Evolutionary conservation across 2,329 filamentous ascomycete species (phyloP).

Genomic region (Ophiosphaerella korrae): DNA sequence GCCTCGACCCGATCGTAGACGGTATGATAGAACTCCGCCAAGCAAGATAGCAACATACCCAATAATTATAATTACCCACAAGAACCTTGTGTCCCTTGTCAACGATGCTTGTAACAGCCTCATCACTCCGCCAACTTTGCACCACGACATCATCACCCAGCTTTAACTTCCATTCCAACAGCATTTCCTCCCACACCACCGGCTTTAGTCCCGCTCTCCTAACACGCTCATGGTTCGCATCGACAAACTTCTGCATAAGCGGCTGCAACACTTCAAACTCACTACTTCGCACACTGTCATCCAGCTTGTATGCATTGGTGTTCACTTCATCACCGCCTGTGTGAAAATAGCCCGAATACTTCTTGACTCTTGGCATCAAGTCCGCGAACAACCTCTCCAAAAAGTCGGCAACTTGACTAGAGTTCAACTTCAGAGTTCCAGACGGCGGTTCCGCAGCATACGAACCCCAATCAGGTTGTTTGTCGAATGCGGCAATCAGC

Average conservation of each 20-base stretch:
- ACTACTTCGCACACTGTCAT: conserved; percentile 71
- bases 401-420: conserved; percentile 70
- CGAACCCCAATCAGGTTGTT: conserved; percentile 58
- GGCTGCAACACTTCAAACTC: conserved; percentile 69
- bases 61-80: conserved; percentile 76
- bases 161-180: conserved; percentile 76
- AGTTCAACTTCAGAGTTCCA: conserved; percentile 76
- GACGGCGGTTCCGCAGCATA: conserved; percentile 62
- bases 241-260: conserved; percentile 77
- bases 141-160: conserved; percentile 74
- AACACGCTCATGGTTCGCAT: conserved; percentile 70
- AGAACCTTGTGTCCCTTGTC: conserved; percentile 71
- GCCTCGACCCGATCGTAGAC: background rate
- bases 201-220: conserved; percentile 69
- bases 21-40: too few species aligned
- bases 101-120: conserved; percentile 65
- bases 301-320: conserved; percentile 72
- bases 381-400: conserved; percentile 75
- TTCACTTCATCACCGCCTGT: conserved; percentile 89
- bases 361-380: conserved; percentile 64
- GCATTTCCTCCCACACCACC: conserved; percentile 88
- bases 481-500: conserved; percentile 68
- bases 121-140: conserved; percentile 75
- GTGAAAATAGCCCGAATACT: conserved; percentile 79
- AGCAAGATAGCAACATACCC: conserved; percentile 55